Evolutionary conservation across 371 early-diverging fungal species (phyloP).

Genomic region (Mucor mucedo): DNA sequence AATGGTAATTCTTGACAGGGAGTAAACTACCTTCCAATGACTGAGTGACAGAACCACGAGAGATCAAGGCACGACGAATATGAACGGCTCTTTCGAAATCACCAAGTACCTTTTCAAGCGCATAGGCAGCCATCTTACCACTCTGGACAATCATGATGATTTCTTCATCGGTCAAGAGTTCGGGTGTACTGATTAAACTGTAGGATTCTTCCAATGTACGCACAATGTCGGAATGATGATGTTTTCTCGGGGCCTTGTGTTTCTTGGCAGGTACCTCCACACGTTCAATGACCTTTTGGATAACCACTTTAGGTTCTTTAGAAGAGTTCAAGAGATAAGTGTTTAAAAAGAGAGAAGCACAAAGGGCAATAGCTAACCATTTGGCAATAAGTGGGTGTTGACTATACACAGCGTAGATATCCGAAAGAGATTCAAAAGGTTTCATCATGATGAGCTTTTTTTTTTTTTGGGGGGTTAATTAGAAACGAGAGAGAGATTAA

Average conservation of each 20-base stretch:
- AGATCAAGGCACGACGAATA: constrained; percentile 79
- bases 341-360: constrained; percentile 62
- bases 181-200: constrained; percentile 56
- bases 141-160: constrained; percentile 70
- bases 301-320: constrained; percentile 46
- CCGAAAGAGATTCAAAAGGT: constrained; percentile 48
- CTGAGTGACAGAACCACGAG: constrained; percentile 67
- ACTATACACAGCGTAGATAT: constrained; percentile 54
- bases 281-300: constrained; percentile 4
- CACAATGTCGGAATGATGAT: constrained; percentile 19
- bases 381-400: constrained; percentile 67
- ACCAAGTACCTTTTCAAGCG: constrained; percentile 81
- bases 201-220: constrained; percentile 63
- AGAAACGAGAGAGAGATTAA: not conserved
- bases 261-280: constrained; percentile 7
- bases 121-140: constrained; percentile 82
- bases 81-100: constrained; percentile 83
- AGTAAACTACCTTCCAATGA: constrained; percentile 68
- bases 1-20: constrained; percentile 87
- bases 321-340: constrained; percentile 63
- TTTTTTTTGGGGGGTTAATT: not conserved
- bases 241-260: constrained; percentile 1
- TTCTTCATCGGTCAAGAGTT: constrained; percentile 72
- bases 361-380: constrained; percentile 55
- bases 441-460: constrained; percentile 14